A percentile compares a stretch with the other conserved stretches of the same genome.
These are phyloP conservation scores for Citrus unshiu DNA, from an alignment of 345 rosid genomes.

Conservation along the genomic window DNA sequence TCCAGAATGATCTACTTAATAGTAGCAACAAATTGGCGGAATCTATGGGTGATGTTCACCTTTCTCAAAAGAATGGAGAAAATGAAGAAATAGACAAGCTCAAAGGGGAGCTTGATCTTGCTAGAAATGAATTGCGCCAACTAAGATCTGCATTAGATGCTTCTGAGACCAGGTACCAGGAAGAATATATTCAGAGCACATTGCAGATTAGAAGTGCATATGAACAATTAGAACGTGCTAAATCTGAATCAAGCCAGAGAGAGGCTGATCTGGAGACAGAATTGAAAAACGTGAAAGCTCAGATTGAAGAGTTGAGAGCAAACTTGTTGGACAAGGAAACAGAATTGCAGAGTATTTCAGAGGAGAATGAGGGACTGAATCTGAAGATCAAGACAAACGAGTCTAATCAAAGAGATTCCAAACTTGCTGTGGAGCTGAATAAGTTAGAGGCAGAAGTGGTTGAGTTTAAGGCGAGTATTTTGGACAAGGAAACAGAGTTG, in stretches of 20 bases:
- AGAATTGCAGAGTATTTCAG: constrained; percentile 40
- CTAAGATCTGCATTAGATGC: constrained; percentile 66
- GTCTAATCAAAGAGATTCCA: constrained; percentile 34
- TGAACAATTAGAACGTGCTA: constrained; percentile 61
- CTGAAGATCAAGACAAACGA: constrained; percentile 38
- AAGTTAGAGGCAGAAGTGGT: constrained; percentile 50
- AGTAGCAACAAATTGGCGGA: constrained; percentile 3
- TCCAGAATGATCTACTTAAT: constrained; percentile 32
- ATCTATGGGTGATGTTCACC: constrained; percentile 7
- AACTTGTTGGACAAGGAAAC: constrained; percentile 57
- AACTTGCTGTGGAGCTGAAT: constrained; percentile 39
- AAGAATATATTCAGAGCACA: constrained; percentile 82
- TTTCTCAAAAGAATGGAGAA: constrained; percentile 23
- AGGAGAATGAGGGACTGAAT: constrained; percentile 50
- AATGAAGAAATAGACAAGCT: constrained; percentile 38
- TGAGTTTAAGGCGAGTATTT: constrained; percentile 47
- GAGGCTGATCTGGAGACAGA: constrained; percentile 55
- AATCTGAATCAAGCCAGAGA: constrained; percentile 51
- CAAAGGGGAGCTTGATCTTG: constrained; percentile 46
- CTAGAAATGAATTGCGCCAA: constrained; percentile 56
- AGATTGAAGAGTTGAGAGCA: constrained; percentile 52
- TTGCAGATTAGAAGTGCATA: constrained; percentile 82
- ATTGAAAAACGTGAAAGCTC: constrained; percentile 36
- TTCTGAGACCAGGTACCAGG: constrained; percentile 79
- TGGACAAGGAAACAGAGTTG: constrained; percentile 55